Evolutionary conservation across 257 asterid species (phyloP).

Genomic region (Ocimum tenuiflorum): DNA sequence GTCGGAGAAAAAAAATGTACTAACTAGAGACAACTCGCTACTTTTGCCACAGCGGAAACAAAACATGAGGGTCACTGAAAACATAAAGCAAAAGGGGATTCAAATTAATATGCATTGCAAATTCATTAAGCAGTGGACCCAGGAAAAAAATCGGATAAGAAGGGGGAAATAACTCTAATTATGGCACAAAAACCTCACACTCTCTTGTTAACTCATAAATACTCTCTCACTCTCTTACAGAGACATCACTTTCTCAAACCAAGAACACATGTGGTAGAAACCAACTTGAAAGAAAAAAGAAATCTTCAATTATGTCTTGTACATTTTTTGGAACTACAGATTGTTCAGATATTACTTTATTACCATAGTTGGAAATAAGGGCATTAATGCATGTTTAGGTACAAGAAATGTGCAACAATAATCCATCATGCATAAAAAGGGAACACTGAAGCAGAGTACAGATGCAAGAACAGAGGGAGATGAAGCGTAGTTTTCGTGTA

Average conservation of each 20-base stretch:
- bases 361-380: not conserved
- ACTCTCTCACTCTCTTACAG: not conserved
- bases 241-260: conserved; percentile 2
- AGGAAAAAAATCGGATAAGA: conserved; percentile 10
- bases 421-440: not conserved
- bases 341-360: not conserved
- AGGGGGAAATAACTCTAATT: not conserved
- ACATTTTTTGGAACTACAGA: not conserved
- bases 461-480: not conserved
- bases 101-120: not conserved
- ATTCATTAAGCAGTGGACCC: conserved; percentile 18
- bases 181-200: not conserved
- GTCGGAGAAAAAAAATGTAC: not conserved
- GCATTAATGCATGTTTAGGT: not conserved
- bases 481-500: not conserved
- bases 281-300: not conserved
- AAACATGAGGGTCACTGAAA: not conserved
- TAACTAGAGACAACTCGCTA: not conserved
- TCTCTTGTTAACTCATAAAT: not conserved
- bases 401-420: not conserved
- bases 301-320: not conserved
- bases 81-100: conserved; percentile 4
- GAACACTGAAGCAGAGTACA: not conserved
- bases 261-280: not conserved
- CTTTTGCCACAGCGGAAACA: conserved; percentile 10